Evolutionary conservation across 1,284 basidiomycete species (phyloP), one percentile per base, ranked within the genome.

Genomic region (Sanghuangporus weigelae): DNA sequence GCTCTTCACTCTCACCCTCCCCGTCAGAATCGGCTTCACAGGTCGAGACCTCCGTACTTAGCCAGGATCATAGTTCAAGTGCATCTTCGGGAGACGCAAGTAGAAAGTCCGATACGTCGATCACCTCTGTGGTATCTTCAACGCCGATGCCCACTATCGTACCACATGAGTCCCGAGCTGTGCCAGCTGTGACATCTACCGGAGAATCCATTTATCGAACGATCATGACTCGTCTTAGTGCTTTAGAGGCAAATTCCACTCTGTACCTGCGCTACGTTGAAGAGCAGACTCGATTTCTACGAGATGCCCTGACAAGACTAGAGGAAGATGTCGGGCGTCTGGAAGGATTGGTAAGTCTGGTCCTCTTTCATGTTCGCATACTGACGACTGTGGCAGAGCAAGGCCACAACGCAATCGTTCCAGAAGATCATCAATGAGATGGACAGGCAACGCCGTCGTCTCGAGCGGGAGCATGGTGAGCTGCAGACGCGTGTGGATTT

Each of bases 121-220:
- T 61, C 1, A 57, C 67, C 16, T 40, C 67, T 10, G 19, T 23
- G n/a, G 55, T 66, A 21, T 50, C 67, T n/a, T 21, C 62, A 44
- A 65, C 67, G 42, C 42, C 60, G 46, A 59, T 72, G n/a, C 68
- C 71, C 14, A 63, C 35, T 53, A 57, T 35, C 71, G 68, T 53
- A 66, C 67, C 57, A 66, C 71, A 39, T 69, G 61, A 67, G 63
- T 59, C 63, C n/a, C 62, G 67, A 26, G 51, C 64, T 26, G 49
- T 60, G 62, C 69, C 62, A 53, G 70, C 57, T 65, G 57, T 57
- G 14, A 68, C 72, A 2, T 70, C 82, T 35, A 83, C 86, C 2
- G 92, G 93, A n/a, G 95, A 99, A 74, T 96, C 94, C 0, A 96
- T 99, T 70, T 99, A 97, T 71, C 89, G 95, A 10, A 93, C 91